phyloP scores from a whole-genome alignment of 2,329 filamentous ascomycete species.

The Didymosphaeria variabile region DNA sequence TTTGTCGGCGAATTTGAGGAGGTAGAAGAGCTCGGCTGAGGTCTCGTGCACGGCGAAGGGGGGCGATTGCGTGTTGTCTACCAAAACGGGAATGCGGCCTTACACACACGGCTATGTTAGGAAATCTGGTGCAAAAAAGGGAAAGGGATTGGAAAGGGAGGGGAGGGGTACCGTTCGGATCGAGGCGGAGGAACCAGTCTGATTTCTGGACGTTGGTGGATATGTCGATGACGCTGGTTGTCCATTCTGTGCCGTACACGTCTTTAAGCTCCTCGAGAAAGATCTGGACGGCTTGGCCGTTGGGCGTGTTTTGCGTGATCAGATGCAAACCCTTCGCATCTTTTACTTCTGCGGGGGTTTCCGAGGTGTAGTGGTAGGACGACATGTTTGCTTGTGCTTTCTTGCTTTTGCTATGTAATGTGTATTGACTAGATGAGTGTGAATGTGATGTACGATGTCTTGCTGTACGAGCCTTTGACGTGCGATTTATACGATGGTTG shows the following conservation, averaged over 20 bases:
- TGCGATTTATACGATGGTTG: not conserved
- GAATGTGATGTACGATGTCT: not conserved
- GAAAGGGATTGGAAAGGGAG: not conserved
- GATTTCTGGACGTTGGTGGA: slow-evolving; percentile 64
- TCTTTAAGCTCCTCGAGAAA: slow-evolving; percentile 65
- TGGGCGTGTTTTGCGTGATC: slow-evolving; percentile 61
- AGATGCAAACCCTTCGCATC: slow-evolving; percentile 57
- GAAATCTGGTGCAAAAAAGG: no score
- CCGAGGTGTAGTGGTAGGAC: slow-evolving; percentile 54
- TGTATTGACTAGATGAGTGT: not conserved
- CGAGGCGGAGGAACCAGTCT: slow-evolving; percentile 61
- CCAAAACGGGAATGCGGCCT: slow-evolving; percentile 68
- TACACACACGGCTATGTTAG: not conserved
- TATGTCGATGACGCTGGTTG: slow-evolving; percentile 53
- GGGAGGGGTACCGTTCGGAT: slow-evolving; percentile 53
- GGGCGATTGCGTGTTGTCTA: slow-evolving; percentile 67
- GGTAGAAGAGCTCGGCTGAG: slow-evolving; percentile 62
- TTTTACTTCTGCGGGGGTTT: slow-evolving; percentile 34
- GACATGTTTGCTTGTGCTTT: slow-evolving; percentile 41
- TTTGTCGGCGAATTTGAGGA: slow-evolving; percentile 62
- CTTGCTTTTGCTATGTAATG: no score
- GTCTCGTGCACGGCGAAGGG: slow-evolving; percentile 64
- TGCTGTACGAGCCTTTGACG: not conserved
- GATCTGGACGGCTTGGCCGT: slow-evolving; percentile 63
- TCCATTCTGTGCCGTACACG: slow-evolving; percentile 61